Base-by-base conservation (phyloP, 768 basidiomycete species). In the Tephrocybe sp. region DNA sequence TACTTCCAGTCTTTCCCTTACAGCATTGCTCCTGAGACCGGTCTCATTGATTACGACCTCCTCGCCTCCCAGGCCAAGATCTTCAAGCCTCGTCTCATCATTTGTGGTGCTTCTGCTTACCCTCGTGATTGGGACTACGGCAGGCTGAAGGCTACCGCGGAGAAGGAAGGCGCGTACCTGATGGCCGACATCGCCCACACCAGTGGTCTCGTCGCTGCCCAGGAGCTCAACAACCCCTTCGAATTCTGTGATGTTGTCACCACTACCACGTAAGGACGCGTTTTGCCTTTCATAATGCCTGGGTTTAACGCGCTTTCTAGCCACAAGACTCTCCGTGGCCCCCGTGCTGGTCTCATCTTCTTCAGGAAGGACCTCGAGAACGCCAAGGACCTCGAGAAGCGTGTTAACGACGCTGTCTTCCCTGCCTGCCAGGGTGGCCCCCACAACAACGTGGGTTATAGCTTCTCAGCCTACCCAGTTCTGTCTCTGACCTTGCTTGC, bases 1-100 rank as follows among this genome's bases (percentile, higher is more conserved):
- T 98, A 98, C 79, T 99, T 98, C 88, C 95, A 98, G 68, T 97
- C 97, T 32, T 79, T 97, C 66, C 96, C 97, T 40, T 99, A 98
- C 62, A 84, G 80, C 42, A 85, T 95, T 52, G 81, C 86, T 64
- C 86, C 89, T 42, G 72, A 83, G 38, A 90, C 87, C 49, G 88
- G 97, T 66, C 79, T 96, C 58, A 84, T 99, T 60, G 95, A 98
- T 76, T 98, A 98, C 71, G 75, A 73, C 30, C 77, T 71, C 23
- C 82, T 99, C 62, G 81, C 84, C 45, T 76, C 81, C 55, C 93
- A 96, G 68, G 95, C 95, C 45, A 88, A 88, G 65, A 81, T 96
- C 62, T 99, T 92, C 86, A 98, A 98, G 68, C 97, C 97, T 50
- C 82, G 86, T 60, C 79, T 98, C 55, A 76, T 99, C 65, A 93